Conservation (phyloP, 2,329 filamentous ascomycete species). For the Coniella vitis region DNA sequence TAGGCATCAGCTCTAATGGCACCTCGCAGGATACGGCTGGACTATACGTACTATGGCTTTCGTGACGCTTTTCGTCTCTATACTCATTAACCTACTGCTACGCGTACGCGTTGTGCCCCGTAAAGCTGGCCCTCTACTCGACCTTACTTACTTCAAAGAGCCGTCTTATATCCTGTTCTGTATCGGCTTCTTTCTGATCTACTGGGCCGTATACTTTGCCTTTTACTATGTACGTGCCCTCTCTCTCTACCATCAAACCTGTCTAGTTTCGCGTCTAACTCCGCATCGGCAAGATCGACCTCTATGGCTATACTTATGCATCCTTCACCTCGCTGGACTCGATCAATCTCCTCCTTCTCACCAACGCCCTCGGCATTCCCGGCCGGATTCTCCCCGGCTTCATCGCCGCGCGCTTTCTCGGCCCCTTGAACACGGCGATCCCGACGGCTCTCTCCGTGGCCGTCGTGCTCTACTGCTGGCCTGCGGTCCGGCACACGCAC, state of each 20-base stretch:
- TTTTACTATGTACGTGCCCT: no score
- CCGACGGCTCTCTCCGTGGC: slow-evolving; percentile 27
- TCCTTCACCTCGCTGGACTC: slow-evolving; percentile 29
- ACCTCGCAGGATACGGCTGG: no score
- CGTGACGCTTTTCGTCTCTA: no score
- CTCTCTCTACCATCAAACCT: no score
- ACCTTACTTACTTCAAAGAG: slow-evolving; percentile 44
- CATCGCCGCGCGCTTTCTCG: slow-evolving; percentile 34
- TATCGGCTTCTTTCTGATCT: slow-evolving; percentile 30
- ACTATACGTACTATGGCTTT: no score
- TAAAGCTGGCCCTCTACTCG: slow-evolving; percentile 40
- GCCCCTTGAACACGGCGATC: slow-evolving; percentile 34
- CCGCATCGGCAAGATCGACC: no score
- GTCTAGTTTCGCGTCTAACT: no score
- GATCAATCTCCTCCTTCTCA: slow-evolving; percentile 40
- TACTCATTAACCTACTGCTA: no score
- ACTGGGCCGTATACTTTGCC: no score
- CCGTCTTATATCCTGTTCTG: slow-evolving; percentile 35
- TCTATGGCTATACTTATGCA: slow-evolving; percentile 31
- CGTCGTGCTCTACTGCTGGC: slow-evolving; percentile 33
- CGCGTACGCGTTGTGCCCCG: no score
- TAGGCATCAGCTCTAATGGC: no score
- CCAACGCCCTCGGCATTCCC: slow-evolving; percentile 44
- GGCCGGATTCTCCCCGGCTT: no score
- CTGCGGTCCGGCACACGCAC: slow-evolving; percentile 26